Base-by-base conservation (phyloP, 257 asterid species). In the Scutellaria baicalensis region DNA sequence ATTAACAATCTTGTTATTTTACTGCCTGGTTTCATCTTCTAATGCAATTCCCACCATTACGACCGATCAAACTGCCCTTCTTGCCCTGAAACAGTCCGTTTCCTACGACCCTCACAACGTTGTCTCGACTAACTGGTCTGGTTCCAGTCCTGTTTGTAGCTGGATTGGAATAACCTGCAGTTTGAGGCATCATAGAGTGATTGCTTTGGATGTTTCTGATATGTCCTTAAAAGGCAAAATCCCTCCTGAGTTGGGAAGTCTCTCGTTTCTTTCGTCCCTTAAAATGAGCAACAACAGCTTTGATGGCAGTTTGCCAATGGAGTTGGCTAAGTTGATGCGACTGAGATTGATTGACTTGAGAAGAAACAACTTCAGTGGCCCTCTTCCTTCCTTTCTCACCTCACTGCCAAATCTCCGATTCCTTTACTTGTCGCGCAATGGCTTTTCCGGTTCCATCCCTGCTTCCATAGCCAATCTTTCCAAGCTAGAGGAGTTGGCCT, bases 81-180 rank as follows among this genome's bases (percentile, higher is more conserved):
- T 78, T 3, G 60, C 79, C 10, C 55, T 81, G 31, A 81, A 75
- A 78, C 21, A 62, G 39, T 64, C 23, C 10, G 58, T 75, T 33
- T 66, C 60, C 8, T 3, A 55, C 9, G 81, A 78, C 40, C 74
- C 77, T 61, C 4, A 42, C 14, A 11, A 70, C 0, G 51, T 71
- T 6, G 6, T 68, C 13, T 39, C 63, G 9, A 50, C 21, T 21
- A 81, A 77, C 44, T 82, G 80, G 84, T 56, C 79, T 0, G 8
- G 14, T 14, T 58, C 72, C 6, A 18, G 23, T 59, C 65, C 75
- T 8, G 60, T 76, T 18, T 82, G 84, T 62, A 57, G 9, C 14
- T 78, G 84, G 82, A 39, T 69, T 39, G 82, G 83, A 0, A 17
- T 78, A 12, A 65, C 17, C n/a, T 79, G 82, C 58, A 50, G 74